Conservation (phyloP, 805 yeast genomes). For the Geotrichum ghanense region DNA sequence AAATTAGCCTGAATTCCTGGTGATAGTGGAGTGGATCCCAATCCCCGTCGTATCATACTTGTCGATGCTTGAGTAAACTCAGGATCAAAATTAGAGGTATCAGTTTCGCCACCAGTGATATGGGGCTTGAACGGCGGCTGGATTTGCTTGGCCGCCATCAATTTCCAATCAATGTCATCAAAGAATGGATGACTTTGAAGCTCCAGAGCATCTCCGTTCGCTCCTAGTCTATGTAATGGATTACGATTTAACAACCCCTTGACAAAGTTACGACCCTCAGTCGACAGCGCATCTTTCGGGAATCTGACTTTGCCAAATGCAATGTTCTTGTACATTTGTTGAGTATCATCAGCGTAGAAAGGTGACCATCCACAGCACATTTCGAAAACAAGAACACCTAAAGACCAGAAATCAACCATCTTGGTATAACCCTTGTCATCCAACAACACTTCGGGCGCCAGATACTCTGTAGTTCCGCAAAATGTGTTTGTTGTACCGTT, state of each 20-base stretch:
- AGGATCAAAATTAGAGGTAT: slow-evolving; percentile 91
- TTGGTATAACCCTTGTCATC: slow-evolving; percentile 96
- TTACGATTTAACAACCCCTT: slow-evolving; percentile 87
- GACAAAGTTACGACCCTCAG: slow-evolving; percentile 87
- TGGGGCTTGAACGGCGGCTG: slow-evolving; percentile 96
- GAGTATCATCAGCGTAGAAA: slow-evolving; percentile 90
- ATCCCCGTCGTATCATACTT: slow-evolving; percentile 32
- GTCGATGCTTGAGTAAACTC: slow-evolving; percentile 88
- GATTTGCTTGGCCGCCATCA: slow-evolving; percentile 59
- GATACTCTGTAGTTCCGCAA: slow-evolving; percentile 93
- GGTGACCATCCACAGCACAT: slow-evolving; percentile 99
- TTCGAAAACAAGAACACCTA: slow-evolving; percentile 88
- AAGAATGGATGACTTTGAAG: slow-evolving; percentile 83
- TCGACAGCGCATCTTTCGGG: slow-evolving; percentile 83
- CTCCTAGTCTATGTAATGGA: slow-evolving; percentile 86
- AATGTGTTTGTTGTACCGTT: slow-evolving; percentile 82
- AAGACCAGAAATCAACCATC: slow-evolving; percentile 97
- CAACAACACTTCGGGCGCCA: slow-evolving; percentile 90
- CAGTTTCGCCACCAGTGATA: slow-evolving; percentile 63
- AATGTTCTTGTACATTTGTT: slow-evolving; percentile 94
- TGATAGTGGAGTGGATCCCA: slow-evolving; percentile 53
- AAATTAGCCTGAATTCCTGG: slow-evolving; percentile 92
- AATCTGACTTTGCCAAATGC: slow-evolving; percentile 95
- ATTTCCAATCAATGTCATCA: slow-evolving; percentile 78
- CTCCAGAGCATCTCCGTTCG: slow-evolving; percentile 81